Evolutionary conservation across 2,329 filamentous ascomycete species (phyloP).

Genomic region (Arthrocladium fulminans): DNA sequence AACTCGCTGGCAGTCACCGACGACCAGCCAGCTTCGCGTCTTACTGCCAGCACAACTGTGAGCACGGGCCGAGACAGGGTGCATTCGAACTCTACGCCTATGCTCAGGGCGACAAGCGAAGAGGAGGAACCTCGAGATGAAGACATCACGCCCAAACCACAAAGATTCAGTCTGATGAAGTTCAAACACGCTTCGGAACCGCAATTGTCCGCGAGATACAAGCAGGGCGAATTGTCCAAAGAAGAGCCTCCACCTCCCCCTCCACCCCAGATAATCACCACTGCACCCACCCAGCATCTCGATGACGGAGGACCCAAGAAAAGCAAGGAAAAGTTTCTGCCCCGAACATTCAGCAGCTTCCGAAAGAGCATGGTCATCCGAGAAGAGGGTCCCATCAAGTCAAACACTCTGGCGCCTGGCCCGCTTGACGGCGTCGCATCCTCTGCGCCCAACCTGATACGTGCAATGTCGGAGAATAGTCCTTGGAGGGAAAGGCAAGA

Average conservation of each 20-base stretch:
- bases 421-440: constrained; percentile 16
- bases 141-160: constrained; percentile 27
- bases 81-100: background rate
- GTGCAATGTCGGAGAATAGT: constrained; percentile 6
- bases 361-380: constrained; percentile 23
- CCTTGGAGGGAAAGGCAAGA: constrained; percentile 4
- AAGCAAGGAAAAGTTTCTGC: constrained; percentile 32
- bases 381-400: constrained; percentile 10
- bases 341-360: constrained; percentile 27
- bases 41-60: constrained; percentile 4
- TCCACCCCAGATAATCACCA: constrained; percentile 73
- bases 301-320: constrained; percentile 36
- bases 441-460: constrained; percentile 24
- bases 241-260: constrained; percentile 29
- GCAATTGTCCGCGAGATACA: constrained; percentile 69
- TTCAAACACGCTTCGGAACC: constrained; percentile 91
- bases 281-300: constrained; percentile 66
- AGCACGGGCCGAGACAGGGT: background rate
- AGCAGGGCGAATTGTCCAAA: constrained; percentile 42
- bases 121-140: constrained; percentile 2
- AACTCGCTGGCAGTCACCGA: background rate
- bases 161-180: constrained; percentile 61
- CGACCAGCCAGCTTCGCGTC: background rate
- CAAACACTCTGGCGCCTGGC: background rate
- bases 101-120: background rate